A percentile compares a stretch with the other conserved stretches of the same genome.
Conservation (phyloP, 2,329 filamentous ascomycete species). For the Colletotrichum horii region DNA sequence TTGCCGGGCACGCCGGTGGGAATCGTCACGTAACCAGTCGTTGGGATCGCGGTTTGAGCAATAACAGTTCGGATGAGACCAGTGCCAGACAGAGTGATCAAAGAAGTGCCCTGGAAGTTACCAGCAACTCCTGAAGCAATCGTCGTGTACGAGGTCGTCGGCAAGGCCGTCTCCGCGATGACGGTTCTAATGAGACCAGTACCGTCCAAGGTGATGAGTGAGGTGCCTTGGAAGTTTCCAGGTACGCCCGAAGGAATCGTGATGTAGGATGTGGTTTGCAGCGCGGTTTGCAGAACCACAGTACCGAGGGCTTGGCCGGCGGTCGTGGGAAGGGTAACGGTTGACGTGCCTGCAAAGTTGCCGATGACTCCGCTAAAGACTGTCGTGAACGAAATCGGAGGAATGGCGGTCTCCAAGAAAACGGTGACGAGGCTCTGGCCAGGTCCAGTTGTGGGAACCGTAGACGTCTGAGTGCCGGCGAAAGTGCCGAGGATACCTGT, state of each 20-base stretch:
- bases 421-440: slow-evolving; percentile 2
- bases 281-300: background rate
- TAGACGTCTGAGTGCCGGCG: background rate
- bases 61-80: background rate
- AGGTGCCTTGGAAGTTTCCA: background rate
- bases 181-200: background rate
- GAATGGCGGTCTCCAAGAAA: background rate
- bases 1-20: background rate
- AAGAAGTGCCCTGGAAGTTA: background rate
- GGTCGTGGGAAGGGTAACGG: background rate
- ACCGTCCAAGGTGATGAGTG: background rate
- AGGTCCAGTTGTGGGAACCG: background rate
- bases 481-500: background rate
- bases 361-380: background rate
- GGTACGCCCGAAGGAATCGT: background rate
- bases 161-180: background rate
- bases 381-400: background rate
- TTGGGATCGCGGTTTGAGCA: background rate
- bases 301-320: background rate
- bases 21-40: background rate
- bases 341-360: background rate
- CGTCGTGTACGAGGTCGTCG: background rate
- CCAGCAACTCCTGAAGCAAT: background rate
- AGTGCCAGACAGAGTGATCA: background rate
- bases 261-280: background rate